Evolutionary conservation across 2,329 filamentous ascomycete species (phyloP).

Genomic region (Arthrinium phaeospermum): DNA sequence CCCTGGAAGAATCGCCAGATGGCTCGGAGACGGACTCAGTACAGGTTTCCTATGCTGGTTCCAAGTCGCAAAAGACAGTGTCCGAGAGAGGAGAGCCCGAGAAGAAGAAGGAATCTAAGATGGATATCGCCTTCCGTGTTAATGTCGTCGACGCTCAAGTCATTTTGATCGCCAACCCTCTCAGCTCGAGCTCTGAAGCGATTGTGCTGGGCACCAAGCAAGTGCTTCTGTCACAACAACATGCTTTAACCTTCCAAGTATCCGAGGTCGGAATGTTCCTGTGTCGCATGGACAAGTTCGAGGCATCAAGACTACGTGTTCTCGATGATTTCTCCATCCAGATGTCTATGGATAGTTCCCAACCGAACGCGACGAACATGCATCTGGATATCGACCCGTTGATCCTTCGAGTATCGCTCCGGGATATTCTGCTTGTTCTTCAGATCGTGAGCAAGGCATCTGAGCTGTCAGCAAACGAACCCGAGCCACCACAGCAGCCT

Average conservation of each 20-base stretch:
- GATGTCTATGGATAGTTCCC: slow-evolving; percentile 79
- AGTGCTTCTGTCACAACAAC: slow-evolving; percentile 89
- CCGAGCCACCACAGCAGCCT: slow-evolving; percentile 46
- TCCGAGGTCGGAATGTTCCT: slow-evolving; percentile 97
- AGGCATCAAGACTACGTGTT: slow-evolving; percentile 86
- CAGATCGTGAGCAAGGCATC: slow-evolving; percentile 92
- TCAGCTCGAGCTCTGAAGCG: slow-evolving; percentile 88
- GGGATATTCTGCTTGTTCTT: slow-evolving; percentile 91
- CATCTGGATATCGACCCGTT: slow-evolving; percentile 89
- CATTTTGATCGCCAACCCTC: slow-evolving; percentile 93
- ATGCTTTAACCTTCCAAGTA: slow-evolving; percentile 91
- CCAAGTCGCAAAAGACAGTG: slow-evolving; percentile 39
- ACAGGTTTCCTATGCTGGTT: slow-evolving; percentile 50
- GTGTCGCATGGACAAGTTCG: slow-evolving; percentile 97
- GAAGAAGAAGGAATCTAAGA: slow-evolving; percentile 51
- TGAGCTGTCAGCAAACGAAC: slow-evolving; percentile 76
- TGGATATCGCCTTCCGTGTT: slow-evolving; percentile 85
- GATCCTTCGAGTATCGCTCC: slow-evolving; percentile 85
- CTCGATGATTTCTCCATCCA: slow-evolving; percentile 96
- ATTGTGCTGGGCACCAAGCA: slow-evolving; percentile 96
- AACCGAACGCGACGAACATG: slow-evolving; percentile 73
- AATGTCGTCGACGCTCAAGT: slow-evolving; percentile 97
- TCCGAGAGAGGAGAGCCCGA: slow-evolving; percentile 28
- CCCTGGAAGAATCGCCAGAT: slow-evolving; percentile 61
- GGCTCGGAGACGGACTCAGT: slow-evolving; percentile 66